A percentile compares a stretch with the other conserved stretches of the same genome.
These are phyloP conservation scores for Solanum chaucha DNA, from an alignment of 257 asterid species.

Conservation along the genomic window DNA sequence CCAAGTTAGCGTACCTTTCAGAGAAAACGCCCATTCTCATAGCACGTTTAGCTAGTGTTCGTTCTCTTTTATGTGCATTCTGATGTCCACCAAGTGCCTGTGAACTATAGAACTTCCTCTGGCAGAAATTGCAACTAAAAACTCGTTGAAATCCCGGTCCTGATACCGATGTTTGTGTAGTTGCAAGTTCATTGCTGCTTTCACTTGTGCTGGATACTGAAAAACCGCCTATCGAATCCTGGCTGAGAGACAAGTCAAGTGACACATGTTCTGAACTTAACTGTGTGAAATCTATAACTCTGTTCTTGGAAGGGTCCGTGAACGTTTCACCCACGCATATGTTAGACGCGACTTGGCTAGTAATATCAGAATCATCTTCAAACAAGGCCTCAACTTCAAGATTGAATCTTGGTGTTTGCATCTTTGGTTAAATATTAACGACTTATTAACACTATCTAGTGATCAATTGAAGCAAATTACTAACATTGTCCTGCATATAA, in stretches of 20 bases:
- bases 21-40: slow-evolving; percentile 34
- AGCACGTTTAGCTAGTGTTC: slow-evolving; percentile 35
- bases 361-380: slow-evolving; percentile 20
- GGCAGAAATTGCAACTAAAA: slow-evolving; percentile 35
- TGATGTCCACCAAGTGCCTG: slow-evolving; percentile 50
- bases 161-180: slow-evolving; percentile 3
- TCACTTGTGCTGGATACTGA: slow-evolving; percentile 41
- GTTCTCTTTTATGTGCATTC: slow-evolving; percentile 38
- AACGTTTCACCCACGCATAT: slow-evolving; percentile 20
- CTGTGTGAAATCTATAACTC: slow-evolving; percentile 9
- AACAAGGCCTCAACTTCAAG: slow-evolving; percentile 20
- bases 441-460: neutral
- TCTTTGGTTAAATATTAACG: slow-evolving; percentile 1
- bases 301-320: neutral
- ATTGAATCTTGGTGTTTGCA: slow-evolving; percentile 27
- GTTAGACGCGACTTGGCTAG: slow-evolving; percentile 32
- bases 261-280: slow-evolving; percentile 17
- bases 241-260: slow-evolving; percentile 33
- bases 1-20: slow-evolving; percentile 21
- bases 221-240: slow-evolving; percentile 12
- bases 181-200: slow-evolving; percentile 32
- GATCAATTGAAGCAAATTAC: neutral
- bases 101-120: slow-evolving; percentile 32
- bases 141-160: slow-evolving; percentile 15
- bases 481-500: neutral